These are phyloP conservation scores for Microdochium trichocladiopsis DNA, from an alignment of 2,329 filamentous ascomycete genomes.

Conservation along the genomic window DNA sequence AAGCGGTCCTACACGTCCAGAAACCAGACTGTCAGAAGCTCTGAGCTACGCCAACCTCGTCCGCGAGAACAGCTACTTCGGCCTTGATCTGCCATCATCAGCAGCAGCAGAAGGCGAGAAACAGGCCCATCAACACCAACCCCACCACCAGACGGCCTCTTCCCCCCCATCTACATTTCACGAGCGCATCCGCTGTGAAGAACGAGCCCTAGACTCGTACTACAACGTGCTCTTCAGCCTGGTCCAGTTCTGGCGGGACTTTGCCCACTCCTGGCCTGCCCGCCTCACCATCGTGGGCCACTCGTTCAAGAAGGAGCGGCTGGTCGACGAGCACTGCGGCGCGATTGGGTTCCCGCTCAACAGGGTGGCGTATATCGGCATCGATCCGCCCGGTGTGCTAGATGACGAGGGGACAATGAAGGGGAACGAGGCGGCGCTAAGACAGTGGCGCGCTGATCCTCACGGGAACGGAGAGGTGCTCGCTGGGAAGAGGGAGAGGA, in stretches of 20 bases:
- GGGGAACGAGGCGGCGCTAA: conserved; percentile 33
- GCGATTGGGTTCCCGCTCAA: conserved; percentile 49
- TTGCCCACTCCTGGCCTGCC: conserved; percentile 41
- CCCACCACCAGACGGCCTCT: conserved; percentile 2
- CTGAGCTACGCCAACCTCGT: conserved; percentile 54
- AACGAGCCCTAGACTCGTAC: conserved; percentile 74
- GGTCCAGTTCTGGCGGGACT: conserved; percentile 44
- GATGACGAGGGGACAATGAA: conserved; percentile 30
- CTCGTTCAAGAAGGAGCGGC: conserved; percentile 58
- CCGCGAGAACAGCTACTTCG: conserved; percentile 37
- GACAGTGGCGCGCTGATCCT: conserved; percentile 44
- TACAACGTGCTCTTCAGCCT: conserved; percentile 78
- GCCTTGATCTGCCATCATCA: conserved; percentile 20
- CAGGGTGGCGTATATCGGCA: conserved; percentile 47
- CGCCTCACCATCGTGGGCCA: conserved; percentile 60
- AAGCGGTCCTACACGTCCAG: conserved; percentile 56
- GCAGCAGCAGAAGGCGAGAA: conserved; percentile 1
- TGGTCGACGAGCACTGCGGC: conserved; percentile 56
- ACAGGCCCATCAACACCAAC: neutral
- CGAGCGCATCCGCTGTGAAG: conserved; percentile 51
- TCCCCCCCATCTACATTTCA: conserved; percentile 18
- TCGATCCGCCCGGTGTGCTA: conserved; percentile 53
- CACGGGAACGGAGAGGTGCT: conserved; percentile 39
- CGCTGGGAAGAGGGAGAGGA: conserved; percentile 36
- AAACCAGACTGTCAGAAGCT: conserved; percentile 52